Evolutionary conservation across 768 basidiomycete species (phyloP), one percentile per base, ranked within the genome.

Genomic region (Gloeostereum incarnatum): DNA sequence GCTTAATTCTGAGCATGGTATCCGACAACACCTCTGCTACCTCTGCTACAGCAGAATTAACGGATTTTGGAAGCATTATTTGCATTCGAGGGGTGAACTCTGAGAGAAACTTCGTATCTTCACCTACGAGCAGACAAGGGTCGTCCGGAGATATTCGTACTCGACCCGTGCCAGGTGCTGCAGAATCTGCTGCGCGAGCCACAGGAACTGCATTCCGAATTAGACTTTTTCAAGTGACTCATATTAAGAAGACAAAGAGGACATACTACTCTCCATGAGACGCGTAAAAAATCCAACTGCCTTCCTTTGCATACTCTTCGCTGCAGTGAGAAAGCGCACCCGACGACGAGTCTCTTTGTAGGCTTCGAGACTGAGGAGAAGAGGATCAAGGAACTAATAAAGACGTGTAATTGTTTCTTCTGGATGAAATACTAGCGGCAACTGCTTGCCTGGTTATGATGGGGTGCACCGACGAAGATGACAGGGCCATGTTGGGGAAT

Each of bases 391-490:
- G 58, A 98, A 96, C 89, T 97, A 58, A 5, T 43, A 36, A 35
- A 43, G 29, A 27, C 44, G 49, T 26, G 44, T 35, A 20, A 45
- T 35, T 36, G 23, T 34, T 14, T 17, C 27, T 40, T 35, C 29
- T 21, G 33, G 8, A 18, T 21, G 39, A 36, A 14, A 27, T 24
- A 42, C 22, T 31, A 39, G 43, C 21, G 39, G 40, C 31, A 29
- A 52, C 49, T 41, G 51, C 61, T 29, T 51, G 81, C 89, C 63
- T 92, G 89, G 57, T 96, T 96, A 52, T 81, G 78, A 58, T 97
- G 92, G 29, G 92, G 92, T 7, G 88, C 93, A 30, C 74, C 90
- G 35, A 90, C 90, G 57, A 96, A 92, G 46, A 98, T 88, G 38
- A 94, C 76, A 2, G 94, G 87, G 0, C 91, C 94, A 41, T 87